These are phyloP conservation scores for Magnolia sinica DNA, from an alignment of 164 flowering plant genomes.

Conservation along the genomic window DNA sequence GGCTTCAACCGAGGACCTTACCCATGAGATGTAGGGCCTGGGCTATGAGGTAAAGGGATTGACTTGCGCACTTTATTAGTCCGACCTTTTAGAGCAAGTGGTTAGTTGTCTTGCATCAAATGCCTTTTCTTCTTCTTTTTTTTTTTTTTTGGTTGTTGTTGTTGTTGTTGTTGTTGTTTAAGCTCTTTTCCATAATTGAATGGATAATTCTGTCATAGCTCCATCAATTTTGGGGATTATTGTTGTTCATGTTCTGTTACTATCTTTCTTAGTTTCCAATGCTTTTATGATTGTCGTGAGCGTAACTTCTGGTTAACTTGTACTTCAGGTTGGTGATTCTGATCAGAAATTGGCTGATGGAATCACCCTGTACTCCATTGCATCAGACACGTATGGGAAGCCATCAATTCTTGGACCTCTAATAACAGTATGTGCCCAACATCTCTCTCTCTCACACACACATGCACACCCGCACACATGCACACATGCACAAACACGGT, in stretches of 20 bases:
- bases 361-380: slow-evolving; percentile 65
- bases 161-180: not conserved
- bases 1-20: too few relatives aligned
- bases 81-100: too few relatives aligned
- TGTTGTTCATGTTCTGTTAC: too few relatives aligned
- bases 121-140: not conserved
- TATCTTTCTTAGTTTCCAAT: too few relatives aligned
- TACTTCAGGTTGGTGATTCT: slow-evolving; percentile 79
- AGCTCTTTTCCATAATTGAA: too few relatives aligned
- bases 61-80: too few relatives aligned
- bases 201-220: too few relatives aligned
- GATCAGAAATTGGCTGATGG: slow-evolving; percentile 92
- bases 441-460: not conserved
- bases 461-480: not conserved
- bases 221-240: too few relatives aligned
- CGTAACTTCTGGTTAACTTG: not conserved
- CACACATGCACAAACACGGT: not conserved
- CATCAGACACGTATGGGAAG: slow-evolving; percentile 50
- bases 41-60: too few relatives aligned
- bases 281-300: not conserved
- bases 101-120: too few relatives aligned
- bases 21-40: too few relatives aligned
- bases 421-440: slow-evolving; percentile 46
- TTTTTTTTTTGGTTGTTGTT: not conserved
- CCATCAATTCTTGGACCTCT: slow-evolving; percentile 69